A percentile compares a stretch with the other conserved stretches of the same genome.
Conservation (phyloP, 2,329 filamentous ascomycete genomes). For the Chrysoporthe puriensis region DNA sequence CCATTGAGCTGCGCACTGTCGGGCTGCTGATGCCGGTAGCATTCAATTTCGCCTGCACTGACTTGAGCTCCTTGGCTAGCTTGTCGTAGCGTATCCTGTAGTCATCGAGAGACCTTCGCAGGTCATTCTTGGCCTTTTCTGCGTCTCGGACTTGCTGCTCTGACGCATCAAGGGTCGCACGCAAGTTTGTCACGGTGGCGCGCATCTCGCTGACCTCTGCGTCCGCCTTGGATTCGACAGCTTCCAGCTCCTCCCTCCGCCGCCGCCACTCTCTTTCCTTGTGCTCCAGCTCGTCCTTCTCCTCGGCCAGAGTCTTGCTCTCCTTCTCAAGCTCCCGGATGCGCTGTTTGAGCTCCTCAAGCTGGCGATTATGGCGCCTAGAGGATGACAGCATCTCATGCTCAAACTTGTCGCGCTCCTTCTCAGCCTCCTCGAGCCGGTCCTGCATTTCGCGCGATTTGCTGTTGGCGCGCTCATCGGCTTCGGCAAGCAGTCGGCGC, state of each 20-base stretch:
- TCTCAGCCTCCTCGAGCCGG: conserved; percentile 85
- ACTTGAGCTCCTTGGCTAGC: conserved; percentile 68
- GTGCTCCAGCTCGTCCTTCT: conserved; percentile 77
- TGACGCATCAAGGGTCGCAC: conserved; percentile 81
- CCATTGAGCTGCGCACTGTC: conserved; percentile 46
- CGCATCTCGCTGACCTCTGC: conserved; percentile 78
- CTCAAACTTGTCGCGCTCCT: conserved; percentile 90
- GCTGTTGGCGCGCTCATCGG: conserved; percentile 78
- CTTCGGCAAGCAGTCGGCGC: conserved; percentile 83
- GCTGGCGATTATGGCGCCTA: conserved; percentile 76
- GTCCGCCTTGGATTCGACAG: conserved; percentile 66
- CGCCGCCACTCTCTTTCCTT: conserved; percentile 75
- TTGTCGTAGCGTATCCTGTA: conserved; percentile 77
- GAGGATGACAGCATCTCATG: conserved; percentile 83
- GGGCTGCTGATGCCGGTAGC: conserved; percentile 39
- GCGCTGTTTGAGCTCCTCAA: conserved; percentile 81
- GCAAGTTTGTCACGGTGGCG: conserved; percentile 75
- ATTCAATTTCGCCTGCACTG: conserved; percentile 51
- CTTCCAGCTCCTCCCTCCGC: conserved; percentile 76
- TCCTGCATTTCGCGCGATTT: conserved; percentile 88
- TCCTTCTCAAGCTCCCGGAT: conserved; percentile 82
- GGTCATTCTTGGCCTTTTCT: conserved; percentile 78
- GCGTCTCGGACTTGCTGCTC: conserved; percentile 83
- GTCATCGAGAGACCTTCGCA: conserved; percentile 78
- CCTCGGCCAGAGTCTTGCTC: conserved; percentile 69